Evolutionary conservation across 2,329 filamentous ascomycete genomes (phyloP).

Genomic region (Phialocephala subalpina): DNA sequence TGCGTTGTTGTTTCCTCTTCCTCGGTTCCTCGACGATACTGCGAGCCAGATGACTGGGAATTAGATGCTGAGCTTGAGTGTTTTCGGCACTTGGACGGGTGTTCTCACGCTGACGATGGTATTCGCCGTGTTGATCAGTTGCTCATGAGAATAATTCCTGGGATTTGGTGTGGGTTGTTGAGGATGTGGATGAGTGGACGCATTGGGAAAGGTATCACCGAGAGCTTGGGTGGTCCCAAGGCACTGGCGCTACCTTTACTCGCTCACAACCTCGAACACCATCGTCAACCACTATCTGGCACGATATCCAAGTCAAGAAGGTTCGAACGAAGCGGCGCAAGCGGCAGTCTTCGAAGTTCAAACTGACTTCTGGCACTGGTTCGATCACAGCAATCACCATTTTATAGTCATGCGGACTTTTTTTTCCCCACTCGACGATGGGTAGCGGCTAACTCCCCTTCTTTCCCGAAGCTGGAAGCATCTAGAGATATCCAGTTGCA

Average conservation of each 20-base stretch:
- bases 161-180: not conserved
- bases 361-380: not conserved
- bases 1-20: too few relatives aligned
- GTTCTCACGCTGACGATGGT: not conserved
- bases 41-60: not conserved
- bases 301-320: not conserved
- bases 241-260: not conserved
- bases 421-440: too few relatives aligned
- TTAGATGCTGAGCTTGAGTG: not conserved
- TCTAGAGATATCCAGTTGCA: too few relatives aligned
- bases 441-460: too few relatives aligned
- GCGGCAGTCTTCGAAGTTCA: too few relatives aligned
- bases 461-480: too few relatives aligned
- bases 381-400: not conserved
- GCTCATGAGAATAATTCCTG: not conserved
- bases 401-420: too few relatives aligned
- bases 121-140: not conserved
- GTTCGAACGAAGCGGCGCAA: too few relatives aligned
- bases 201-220: not conserved
- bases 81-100: not conserved
- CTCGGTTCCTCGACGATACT: not conserved
- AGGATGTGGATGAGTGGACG: not conserved
- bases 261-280: not conserved
- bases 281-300: not conserved
- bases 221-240: not conserved